These are phyloP conservation scores for Emmonsiellopsis sp. DNA, from an alignment of 2,329 filamentous ascomycete genomes.

Conservation along the genomic window DNA sequence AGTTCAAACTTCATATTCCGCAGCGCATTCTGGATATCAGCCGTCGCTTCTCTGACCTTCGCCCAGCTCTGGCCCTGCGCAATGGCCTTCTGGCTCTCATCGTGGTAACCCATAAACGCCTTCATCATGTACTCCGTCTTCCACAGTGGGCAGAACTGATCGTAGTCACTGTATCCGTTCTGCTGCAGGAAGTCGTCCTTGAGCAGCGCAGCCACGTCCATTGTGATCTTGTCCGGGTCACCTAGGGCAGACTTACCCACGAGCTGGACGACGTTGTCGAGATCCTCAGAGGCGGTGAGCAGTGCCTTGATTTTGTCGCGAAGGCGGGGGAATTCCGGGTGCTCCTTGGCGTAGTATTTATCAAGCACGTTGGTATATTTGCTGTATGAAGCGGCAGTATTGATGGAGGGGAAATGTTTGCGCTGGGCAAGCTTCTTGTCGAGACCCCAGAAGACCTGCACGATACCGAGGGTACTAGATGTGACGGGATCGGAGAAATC, in stretches of 20 bases:
- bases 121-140: slow-evolving; percentile 99
- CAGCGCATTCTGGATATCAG: slow-evolving; percentile 74
- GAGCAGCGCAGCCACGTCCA: slow-evolving; percentile 81
- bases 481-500: slow-evolving; percentile 99
- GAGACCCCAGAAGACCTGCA: slow-evolving; percentile 99
- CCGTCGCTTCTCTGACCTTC: slow-evolving; percentile 85
- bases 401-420: slow-evolving; percentile 98
- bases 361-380: slow-evolving; percentile 88
- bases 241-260: slow-evolving; percentile 96
- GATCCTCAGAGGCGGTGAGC: slow-evolving; percentile 87
- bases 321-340: slow-evolving; percentile 86
- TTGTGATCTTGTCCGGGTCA: slow-evolving; percentile 94
- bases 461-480: slow-evolving; percentile 84
- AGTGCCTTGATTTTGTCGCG: slow-evolving; percentile 91
- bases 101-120: slow-evolving; percentile 95
- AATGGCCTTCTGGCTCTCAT: slow-evolving; percentile 93
- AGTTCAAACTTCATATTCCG: slow-evolving; percentile 96
- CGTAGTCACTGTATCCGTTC: slow-evolving; percentile 98
- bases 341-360: slow-evolving; percentile 88
- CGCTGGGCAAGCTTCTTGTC: slow-evolving; percentile 99
- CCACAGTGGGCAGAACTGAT: slow-evolving; percentile 98
- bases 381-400: slow-evolving; percentile 88
- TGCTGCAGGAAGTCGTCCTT: slow-evolving; percentile 99
- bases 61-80: slow-evolving; percentile 83
- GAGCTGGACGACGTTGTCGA: slow-evolving; percentile 97